phyloP scores from a whole-genome alignment of 2,329 filamentous ascomycete genomes.

The Pseudocercospora fijiensis region DNA sequence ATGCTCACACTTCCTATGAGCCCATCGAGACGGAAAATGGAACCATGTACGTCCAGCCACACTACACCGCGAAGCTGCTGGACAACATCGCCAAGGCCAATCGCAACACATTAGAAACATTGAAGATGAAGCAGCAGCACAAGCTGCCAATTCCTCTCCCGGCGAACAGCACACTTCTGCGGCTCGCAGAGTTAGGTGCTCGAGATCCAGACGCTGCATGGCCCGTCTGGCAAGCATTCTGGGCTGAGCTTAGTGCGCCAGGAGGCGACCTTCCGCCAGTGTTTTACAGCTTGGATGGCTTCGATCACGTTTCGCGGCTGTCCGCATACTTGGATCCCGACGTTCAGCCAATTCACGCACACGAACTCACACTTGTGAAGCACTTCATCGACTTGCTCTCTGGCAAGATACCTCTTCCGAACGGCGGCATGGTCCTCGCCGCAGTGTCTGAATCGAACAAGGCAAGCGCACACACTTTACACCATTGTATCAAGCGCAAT shows the following conservation, averaged over 20 bases:
- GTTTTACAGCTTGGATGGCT: slow-evolving; percentile 73
- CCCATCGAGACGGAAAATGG: slow-evolving; percentile 58
- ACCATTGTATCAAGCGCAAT: slow-evolving; percentile 21
- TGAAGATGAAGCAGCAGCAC: slow-evolving; percentile 55
- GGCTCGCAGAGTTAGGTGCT: slow-evolving; percentile 67
- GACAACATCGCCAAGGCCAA: slow-evolving; percentile 73
- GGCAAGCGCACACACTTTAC: slow-evolving; percentile 21
- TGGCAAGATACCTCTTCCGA: slow-evolving; percentile 56
- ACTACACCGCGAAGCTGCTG: slow-evolving; percentile 73
- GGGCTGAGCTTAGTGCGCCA: slow-evolving; percentile 65
- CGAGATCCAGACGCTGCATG: slow-evolving; percentile 76
- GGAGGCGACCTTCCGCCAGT: slow-evolving; percentile 58
- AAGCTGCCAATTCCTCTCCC: slow-evolving; percentile 61
- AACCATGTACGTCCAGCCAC: slow-evolving; percentile 70
- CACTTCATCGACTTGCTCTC: slow-evolving; percentile 73
- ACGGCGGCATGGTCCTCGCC: slow-evolving; percentile 77
- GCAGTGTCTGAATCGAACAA: slow-evolving; percentile 70
- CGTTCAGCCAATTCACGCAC: slow-evolving; percentile 75
- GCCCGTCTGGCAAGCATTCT: slow-evolving; percentile 76
- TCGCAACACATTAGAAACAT: slow-evolving; percentile 57
- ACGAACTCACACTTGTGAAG: slow-evolving; percentile 74
- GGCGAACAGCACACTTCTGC: slow-evolving; percentile 60
- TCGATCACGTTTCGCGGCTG: slow-evolving; percentile 76
- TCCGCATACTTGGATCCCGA: slow-evolving; percentile 72
- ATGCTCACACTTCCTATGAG: slow-evolving; percentile 76